Conservation (phyloP, 1,284 basidiomycete species). For the Papiliotrema flavescens region DNA sequence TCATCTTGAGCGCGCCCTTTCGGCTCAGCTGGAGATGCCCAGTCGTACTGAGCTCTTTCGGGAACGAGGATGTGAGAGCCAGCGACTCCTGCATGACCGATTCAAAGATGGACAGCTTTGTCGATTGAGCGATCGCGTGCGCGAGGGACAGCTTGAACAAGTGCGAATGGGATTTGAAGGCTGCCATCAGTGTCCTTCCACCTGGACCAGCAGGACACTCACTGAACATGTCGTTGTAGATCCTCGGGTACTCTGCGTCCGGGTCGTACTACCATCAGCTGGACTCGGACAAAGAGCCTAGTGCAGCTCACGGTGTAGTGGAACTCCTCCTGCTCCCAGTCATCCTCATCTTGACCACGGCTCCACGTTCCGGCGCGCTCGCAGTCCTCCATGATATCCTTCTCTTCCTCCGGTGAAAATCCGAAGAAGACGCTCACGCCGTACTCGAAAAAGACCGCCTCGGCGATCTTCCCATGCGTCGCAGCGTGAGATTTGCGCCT, state of each 20-base stretch:
- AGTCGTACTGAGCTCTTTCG: conserved; percentile 74
- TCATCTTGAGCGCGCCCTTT: conserved; percentile 79
- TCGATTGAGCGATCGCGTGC: conserved; percentile 91
- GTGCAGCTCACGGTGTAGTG: conserved; percentile 67
- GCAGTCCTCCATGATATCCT: conserved; percentile 74
- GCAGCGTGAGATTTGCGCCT: conserved; percentile 16
- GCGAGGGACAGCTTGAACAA: conserved; percentile 72
- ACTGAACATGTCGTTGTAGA: conserved; percentile 61
- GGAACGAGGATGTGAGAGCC: conserved; percentile 75
- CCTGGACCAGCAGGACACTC: conserved; percentile 22
- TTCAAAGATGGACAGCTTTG: conserved; percentile 85
- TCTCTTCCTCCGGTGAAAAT: conserved; percentile 69
- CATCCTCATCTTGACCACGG: conserved; percentile 56
- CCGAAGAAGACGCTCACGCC: conserved; percentile 86
- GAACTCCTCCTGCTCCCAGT: conserved; percentile 87
- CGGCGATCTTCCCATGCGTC: conserved; percentile 56
- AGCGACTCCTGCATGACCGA: conserved; percentile 73
- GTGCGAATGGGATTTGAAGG: conserved; percentile 83
- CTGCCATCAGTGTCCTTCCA: conserved; percentile 47
- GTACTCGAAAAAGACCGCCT: conserved; percentile 76
- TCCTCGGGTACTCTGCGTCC: conserved; percentile 74
- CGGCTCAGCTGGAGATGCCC: conserved; percentile 75
- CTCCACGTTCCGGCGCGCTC: conserved; percentile 66
- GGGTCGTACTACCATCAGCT: conserved; percentile 66
- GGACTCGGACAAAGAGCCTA: neutral